Percentiles rank a stretch among this genome's conserved stretches.
Conservation (phyloP, 805 yeast genomes). For the Allodekkera sacchari region DNA sequence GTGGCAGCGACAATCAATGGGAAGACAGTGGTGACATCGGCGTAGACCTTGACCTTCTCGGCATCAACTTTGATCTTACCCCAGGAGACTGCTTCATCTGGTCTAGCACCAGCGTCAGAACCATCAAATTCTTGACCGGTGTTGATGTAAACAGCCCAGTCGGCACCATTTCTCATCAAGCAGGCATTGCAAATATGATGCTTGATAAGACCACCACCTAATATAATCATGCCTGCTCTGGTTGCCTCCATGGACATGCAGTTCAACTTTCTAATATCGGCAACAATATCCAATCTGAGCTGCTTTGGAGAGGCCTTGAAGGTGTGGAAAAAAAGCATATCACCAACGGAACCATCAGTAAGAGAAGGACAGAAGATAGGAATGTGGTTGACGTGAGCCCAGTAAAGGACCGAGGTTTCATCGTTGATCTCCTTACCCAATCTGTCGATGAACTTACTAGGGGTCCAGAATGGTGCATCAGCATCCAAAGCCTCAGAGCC, state of each 20-base stretch:
- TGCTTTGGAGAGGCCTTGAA: slow-evolving; percentile 90
- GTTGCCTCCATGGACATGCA: slow-evolving; percentile 93
- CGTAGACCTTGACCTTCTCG: slow-evolving; percentile 80
- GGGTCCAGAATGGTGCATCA: slow-evolving; percentile 81
- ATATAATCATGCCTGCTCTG: slow-evolving; percentile 88
- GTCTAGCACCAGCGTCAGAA: slow-evolving; percentile 98
- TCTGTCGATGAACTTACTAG: slow-evolving; percentile 85
- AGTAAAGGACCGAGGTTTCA: slow-evolving; percentile 86
- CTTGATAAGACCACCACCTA: slow-evolving; percentile 95
- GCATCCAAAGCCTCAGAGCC: slow-evolving; percentile 57
- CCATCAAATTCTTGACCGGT: slow-evolving; percentile 99
- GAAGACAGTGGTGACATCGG: slow-evolving; percentile 90
- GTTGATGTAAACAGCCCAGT: slow-evolving; percentile 91
- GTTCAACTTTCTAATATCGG: slow-evolving; percentile 86
- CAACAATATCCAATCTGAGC: slow-evolving; percentile 83
- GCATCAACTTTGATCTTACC: slow-evolving; percentile 98
- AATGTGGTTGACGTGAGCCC: slow-evolving; percentile 96
- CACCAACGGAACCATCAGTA: slow-evolving; percentile 98
- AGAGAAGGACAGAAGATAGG: slow-evolving; percentile 97
- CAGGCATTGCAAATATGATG: slow-evolving; percentile 98
- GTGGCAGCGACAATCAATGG: slow-evolving; percentile 98
- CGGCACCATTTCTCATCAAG: slow-evolving; percentile 99
- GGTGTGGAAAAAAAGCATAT: slow-evolving; percentile 97
- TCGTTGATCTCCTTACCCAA: slow-evolving; percentile 93
- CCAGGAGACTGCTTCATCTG: slow-evolving; percentile 98